Conservation (phyloP, 164 flowering plant species). For the Liquidambar formosana region DNA sequence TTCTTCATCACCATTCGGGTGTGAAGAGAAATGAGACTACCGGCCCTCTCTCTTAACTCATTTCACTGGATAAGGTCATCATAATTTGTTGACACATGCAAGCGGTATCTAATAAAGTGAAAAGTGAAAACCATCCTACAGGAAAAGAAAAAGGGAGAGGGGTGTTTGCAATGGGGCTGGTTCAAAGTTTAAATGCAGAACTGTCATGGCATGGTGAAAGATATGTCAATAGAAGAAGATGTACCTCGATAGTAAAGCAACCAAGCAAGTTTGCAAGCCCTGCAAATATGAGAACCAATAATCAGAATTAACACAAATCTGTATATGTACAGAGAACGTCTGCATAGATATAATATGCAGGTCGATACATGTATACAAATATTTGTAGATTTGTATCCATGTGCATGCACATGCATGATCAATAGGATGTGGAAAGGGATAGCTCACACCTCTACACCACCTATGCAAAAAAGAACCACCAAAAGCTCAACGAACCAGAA, state of each 20-base stretch:
- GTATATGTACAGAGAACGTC: not conserved
- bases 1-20: too few species aligned
- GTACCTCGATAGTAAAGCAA: slow-evolving; percentile 64
- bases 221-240: not conserved
- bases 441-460: slow-evolving; percentile 87
- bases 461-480: slow-evolving; percentile 95
- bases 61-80: too few species aligned
- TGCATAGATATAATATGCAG: not conserved
- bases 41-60: too few species aligned
- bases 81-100: too few species aligned
- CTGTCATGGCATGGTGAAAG: not conserved
- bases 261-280: slow-evolving; percentile 74
- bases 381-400: too few species aligned
- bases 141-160: not conserved
- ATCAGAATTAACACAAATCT: not conserved
- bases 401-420: not conserved
- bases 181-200: not conserved
- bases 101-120: too few species aligned
- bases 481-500: slow-evolving; percentile 84
- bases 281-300: slow-evolving; percentile 20
- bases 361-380: not conserved
- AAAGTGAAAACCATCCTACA: too few species aligned
- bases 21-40: too few species aligned
- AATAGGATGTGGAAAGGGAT: slow-evolving; percentile 7
- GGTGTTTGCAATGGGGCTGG: not conserved